Conservation (phyloP, 2,329 filamentous ascomycete genomes). For the Trichophyton schoenleinii region DNA sequence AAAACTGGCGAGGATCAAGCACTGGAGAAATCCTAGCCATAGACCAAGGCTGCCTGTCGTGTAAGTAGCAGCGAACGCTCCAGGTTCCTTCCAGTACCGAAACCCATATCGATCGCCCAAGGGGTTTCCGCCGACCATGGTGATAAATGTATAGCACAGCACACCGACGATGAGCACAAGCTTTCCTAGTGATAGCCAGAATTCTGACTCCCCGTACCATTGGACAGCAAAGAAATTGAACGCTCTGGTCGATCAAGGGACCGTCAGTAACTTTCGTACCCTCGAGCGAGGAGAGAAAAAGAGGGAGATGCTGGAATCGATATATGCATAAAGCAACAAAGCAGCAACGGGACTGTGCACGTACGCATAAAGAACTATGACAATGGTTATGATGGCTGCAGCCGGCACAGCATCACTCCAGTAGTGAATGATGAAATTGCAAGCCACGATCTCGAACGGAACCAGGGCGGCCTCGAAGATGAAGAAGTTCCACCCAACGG, state of each 20-base stretch:
- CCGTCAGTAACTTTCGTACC: background rate
- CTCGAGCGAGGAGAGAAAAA: background rate
- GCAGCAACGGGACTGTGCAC: slow-evolving; percentile 8
- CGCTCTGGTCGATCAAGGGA: slow-evolving; percentile 19
- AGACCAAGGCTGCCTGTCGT: slow-evolving; percentile 53
- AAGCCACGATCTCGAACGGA: slow-evolving; percentile 41
- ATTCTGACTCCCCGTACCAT: slow-evolving; percentile 67
- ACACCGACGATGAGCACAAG: slow-evolving; percentile 59
- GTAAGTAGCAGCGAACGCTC: slow-evolving; percentile 57
- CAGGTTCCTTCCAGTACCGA: slow-evolving; percentile 53
- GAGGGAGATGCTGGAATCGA: no score
- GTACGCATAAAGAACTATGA: slow-evolving; percentile 35
- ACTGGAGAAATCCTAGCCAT: slow-evolving; percentile 64
- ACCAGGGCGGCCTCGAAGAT: slow-evolving; percentile 40
- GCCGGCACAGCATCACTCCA: slow-evolving; percentile 38
- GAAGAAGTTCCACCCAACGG: slow-evolving; percentile 41
- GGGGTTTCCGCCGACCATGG: slow-evolving; percentile 74
- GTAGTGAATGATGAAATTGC: slow-evolving; percentile 39
- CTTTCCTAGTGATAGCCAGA: slow-evolving; percentile 59
- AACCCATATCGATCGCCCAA: slow-evolving; percentile 60
- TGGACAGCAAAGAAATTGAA: slow-evolving; percentile 63
- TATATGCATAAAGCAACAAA: no score
- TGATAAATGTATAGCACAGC: slow-evolving; percentile 65
- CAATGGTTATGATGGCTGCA: slow-evolving; percentile 35
- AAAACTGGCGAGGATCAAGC: slow-evolving; percentile 58